A percentile compares a stretch with the other conserved stretches of the same genome.
Evolutionary conservation across 2,329 filamentous ascomycete species (phyloP).

Genomic region (Penicillium freii): DNA sequence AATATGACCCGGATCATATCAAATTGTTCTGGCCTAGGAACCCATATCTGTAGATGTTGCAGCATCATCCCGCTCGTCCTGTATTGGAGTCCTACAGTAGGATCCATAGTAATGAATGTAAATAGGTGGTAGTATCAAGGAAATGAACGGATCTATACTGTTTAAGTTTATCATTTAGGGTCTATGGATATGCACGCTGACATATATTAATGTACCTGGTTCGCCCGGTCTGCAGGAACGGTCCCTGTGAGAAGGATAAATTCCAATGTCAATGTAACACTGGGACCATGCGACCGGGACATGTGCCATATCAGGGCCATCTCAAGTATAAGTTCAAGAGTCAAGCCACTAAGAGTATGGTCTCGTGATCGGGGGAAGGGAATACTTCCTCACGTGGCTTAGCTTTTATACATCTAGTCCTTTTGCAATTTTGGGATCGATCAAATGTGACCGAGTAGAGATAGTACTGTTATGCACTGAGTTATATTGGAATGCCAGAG

Average conservation of each 20-base stretch:
- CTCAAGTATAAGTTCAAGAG: background rate
- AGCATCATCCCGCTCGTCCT: background rate
- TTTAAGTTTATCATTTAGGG: background rate
- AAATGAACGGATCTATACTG: background rate
- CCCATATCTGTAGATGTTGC: background rate
- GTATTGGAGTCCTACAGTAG: background rate
- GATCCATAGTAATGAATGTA: background rate
- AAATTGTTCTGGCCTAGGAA: background rate
- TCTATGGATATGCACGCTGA: background rate
- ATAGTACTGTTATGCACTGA: no score
- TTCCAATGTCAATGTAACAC: constrained; percentile 18
- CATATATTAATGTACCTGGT: background rate
- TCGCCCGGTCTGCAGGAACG: constrained; percentile 13
- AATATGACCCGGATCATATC: constrained; percentile 11
- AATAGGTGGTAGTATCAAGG: background rate
- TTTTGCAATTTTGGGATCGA: background rate
- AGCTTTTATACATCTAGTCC: background rate
- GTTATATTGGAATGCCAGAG: background rate
- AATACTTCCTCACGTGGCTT: background rate
- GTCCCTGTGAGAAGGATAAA: constrained; percentile 8
- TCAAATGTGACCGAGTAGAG: background rate
- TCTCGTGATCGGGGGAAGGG: background rate
- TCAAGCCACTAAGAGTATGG: background rate
- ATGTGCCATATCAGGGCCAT: constrained; percentile 7
- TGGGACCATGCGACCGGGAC: constrained; percentile 19